Evolutionary conservation across 192 early-diverging fungal species (phyloP), one percentile per base, ranked within the genome.

Genomic region (Thamnidium elegans): DNA sequence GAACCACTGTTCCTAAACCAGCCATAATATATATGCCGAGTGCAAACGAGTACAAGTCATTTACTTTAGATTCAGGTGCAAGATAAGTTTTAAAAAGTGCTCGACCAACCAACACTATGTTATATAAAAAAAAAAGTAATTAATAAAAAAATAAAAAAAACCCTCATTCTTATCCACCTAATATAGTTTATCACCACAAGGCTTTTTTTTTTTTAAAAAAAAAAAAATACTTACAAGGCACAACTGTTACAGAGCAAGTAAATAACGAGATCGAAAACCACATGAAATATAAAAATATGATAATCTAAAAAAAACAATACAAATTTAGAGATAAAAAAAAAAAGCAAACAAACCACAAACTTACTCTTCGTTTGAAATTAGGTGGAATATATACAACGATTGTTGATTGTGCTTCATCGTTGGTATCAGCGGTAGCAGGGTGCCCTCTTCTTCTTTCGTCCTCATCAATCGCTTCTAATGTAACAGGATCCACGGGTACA

Each of bases 341-440:
- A 7, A 13, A 6, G 7, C 0, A 55, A 17, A 23, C 13, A 23
- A 10, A 19, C 14, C 19, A 46, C 14, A 51, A 17, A 58, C 72
- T 64, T 60, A 92, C 74, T 43, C 92, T 74, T 3, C 54, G 63
- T 67, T 82, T 77, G 46, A 92, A 90, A 26, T 78, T 66, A 5
- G 87, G 82, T 42, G 97, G 96, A 19, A 88, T 81, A 76, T 94
- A 94, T 2, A 99, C 88, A 26, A 93, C 76, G 0, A 79, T 87
- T 63, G 94, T 93, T 47, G 89, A 72, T 31, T 79, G 66, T 54
- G 79, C 84, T 17, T 84, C 84, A 63, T 82, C 84, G 66, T 79
- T 71, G 20, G 75, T 71, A 15, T 21, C 72, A 63, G 58, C 31
- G 20, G 65, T 63, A 10, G 82, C 80, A 30, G 81, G 73, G n/a